Evolutionary conservation across 176 grass and related monocot species (phyloP), one percentile per base, ranked within the genome.

Genomic region (Musa schizocarpa): DNA sequence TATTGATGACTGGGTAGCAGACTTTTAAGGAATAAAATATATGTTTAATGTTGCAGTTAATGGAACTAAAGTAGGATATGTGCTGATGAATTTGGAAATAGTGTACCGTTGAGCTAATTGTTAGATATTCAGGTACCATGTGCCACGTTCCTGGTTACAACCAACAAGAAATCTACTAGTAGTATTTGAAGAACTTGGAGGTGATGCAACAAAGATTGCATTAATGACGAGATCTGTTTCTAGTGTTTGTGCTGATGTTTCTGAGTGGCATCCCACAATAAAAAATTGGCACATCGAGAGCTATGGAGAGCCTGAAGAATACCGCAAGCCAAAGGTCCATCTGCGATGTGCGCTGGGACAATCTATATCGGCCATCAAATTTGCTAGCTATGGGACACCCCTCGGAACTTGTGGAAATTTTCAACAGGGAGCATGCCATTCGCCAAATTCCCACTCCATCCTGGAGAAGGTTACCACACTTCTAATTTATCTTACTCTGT

Each of bases 311-410:
- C 55, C 81, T 4, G 88, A 80, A 72, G 80, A 88, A 66, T 73
- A 83, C 52, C 85, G 51, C 64, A 84, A 52, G 21, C 25, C 90
- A 9, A 92, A 94, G 77, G 88, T 99, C 58, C 95, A 94, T 54
- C 77, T 99, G 54, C 86, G 56, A 56, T 99, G 95, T 54, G 59
- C 88, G 54, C 73, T 56, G 11, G 95, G 90, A 29, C 91, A 99
- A 71, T 81, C 78, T 23, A 99, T 99, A 53, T 94, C 88, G 59
- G 88, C 87, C 17, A 99, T 99, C 71, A 94, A 89, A 51, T 99
- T 99, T 79, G 95, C 95, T 23, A 99, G 95, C 84, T 99, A 91
- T 51, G 95, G 95, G 29, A 99, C 95, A n/a, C 95, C 95, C 59
- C 72, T 77, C 52, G 95, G 95, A 55, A 94, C 88, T 0, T 99